phyloP scores from a whole-genome alignment of 768 basidiomycete species.

The Lentinula lateritia region DNA sequence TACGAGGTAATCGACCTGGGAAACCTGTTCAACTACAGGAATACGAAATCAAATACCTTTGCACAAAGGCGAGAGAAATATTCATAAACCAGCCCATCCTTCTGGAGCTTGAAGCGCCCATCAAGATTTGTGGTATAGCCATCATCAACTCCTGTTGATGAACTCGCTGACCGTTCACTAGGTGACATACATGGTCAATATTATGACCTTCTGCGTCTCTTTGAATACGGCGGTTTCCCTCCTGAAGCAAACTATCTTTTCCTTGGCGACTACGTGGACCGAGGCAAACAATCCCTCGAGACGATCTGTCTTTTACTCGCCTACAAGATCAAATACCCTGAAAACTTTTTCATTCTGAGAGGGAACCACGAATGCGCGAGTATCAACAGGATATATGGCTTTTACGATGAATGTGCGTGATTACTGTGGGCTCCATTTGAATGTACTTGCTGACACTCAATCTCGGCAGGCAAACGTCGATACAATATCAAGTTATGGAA shows the following conservation, averaged over 20 bases:
- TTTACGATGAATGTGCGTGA: conserved; percentile 96
- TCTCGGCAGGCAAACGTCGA: conserved; percentile 84
- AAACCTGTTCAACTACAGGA: conserved; percentile 98
- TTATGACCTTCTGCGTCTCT: conserved; percentile 95
- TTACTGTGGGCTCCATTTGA: background rate
- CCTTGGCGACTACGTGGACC: conserved; percentile 98
- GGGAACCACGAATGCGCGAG: conserved; percentile 99
- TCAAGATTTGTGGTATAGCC: conserved; percentile 92
- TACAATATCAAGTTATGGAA: conserved; percentile 99
- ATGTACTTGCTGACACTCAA: background rate
- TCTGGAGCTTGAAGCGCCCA: conserved; percentile 96
- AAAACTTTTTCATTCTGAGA: conserved; percentile 99
- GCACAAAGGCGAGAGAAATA: conserved; percentile 97
- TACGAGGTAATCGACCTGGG: conserved; percentile 96
- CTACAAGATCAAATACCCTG: conserved; percentile 99
- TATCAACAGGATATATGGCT: conserved; percentile 99
- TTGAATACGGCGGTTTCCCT: conserved; percentile 99
- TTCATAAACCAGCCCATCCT: conserved; percentile 99
- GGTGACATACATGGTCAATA: conserved; percentile 99
- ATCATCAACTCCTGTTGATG: conserved; percentile 6
- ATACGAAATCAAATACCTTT: conserved; percentile 99
- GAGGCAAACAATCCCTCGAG: conserved; percentile 97
- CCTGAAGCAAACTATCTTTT: conserved; percentile 99
- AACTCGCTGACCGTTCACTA: conserved; percentile 25
- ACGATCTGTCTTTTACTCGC: conserved; percentile 99